Evolutionary conservation across 768 basidiomycete genomes (phyloP).

Genomic region (Cystobasidium onofrii): DNA sequence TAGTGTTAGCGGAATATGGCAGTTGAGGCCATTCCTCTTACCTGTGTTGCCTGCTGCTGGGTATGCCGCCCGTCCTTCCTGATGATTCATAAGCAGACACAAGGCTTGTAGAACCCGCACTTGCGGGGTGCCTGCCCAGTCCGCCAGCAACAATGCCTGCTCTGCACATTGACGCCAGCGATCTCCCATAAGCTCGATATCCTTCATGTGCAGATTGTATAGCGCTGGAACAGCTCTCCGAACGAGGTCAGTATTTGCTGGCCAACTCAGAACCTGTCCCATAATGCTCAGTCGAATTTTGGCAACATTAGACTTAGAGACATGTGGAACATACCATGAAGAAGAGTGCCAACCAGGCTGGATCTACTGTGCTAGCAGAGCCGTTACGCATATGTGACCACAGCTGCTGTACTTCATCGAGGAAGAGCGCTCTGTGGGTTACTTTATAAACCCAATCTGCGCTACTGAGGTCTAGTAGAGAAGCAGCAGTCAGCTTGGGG

Average conservation of each 20-base stretch:
- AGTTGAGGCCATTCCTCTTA: background rate
- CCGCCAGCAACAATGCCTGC: background rate
- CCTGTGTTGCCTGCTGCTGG: conserved; percentile 1
- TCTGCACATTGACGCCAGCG: background rate
- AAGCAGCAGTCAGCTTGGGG: background rate
- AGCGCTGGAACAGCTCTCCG: background rate
- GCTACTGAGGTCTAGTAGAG: background rate
- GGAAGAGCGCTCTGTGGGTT: background rate
- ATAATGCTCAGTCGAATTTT: too few relatives aligned
- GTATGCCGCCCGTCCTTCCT: background rate
- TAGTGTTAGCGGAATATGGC: background rate
- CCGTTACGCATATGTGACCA: background rate
- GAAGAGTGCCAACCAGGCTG: background rate
- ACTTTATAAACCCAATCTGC: background rate
- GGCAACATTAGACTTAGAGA: too few relatives aligned
- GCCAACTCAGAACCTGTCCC: background rate
- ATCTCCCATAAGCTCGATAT: background rate
- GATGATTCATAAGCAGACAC: conserved; percentile 1
- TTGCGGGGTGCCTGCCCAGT: background rate
- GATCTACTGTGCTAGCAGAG: background rate
- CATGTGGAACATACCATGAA: background rate
- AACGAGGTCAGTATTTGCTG: background rate
- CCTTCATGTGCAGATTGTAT: background rate
- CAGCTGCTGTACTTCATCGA: background rate
- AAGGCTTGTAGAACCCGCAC: background rate